A percentile compares a stretch with the other conserved stretches of the same genome.
Conservation (phyloP, 495 filamentous ascomycete genomes). For the Echria macrotheca region DNA sequence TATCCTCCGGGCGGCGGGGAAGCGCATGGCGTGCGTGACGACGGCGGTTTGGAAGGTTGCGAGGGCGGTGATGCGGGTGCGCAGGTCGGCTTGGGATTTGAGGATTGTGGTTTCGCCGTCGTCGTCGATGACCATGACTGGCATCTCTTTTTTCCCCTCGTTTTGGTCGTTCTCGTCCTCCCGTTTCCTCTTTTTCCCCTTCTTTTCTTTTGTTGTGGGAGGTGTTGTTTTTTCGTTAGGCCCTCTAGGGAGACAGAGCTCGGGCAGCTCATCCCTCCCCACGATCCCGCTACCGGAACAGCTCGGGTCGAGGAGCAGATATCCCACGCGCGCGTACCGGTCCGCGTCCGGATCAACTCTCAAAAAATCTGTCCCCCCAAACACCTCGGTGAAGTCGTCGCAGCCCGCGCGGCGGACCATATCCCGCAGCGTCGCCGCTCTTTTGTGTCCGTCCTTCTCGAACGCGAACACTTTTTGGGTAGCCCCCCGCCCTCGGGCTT, state of each 20-base stretch:
- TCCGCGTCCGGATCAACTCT: conserved; percentile 54
- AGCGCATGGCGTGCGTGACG: conserved; percentile 75
- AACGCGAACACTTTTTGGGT: conserved; percentile 54
- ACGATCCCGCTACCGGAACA: conserved; percentile 95
- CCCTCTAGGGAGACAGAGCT: conserved; percentile 48
- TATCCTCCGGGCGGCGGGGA: conserved; percentile 69
- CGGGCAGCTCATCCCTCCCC: conserved; percentile 69
- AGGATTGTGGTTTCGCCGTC: conserved; percentile 41
- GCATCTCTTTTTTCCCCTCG: conserved; percentile 6
- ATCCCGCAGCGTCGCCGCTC: conserved; percentile 67
- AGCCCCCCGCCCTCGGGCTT: conserved; percentile 12
- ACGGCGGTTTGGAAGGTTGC: conserved; percentile 73
- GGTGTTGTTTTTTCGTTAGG: conserved; percentile 19
- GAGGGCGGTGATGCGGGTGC: conserved; percentile 60
- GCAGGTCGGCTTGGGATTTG: conserved; percentile 37
- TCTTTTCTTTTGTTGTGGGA: background rate
- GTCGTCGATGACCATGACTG: conserved; percentile 40
- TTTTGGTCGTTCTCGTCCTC: conserved; percentile 26
- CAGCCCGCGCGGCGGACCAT: conserved; percentile 78
- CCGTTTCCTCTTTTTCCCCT: conserved; percentile 26
- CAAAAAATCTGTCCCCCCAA: conserved; percentile 73
- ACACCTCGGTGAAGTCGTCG: conserved; percentile 55
- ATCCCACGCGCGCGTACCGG: conserved; percentile 56
- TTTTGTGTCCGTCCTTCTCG: conserved; percentile 59
- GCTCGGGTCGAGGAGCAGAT: conserved; percentile 81